phyloP scores from a whole-genome alignment of 208 protist species.

The Acanthamoeba castellanii region DNA sequence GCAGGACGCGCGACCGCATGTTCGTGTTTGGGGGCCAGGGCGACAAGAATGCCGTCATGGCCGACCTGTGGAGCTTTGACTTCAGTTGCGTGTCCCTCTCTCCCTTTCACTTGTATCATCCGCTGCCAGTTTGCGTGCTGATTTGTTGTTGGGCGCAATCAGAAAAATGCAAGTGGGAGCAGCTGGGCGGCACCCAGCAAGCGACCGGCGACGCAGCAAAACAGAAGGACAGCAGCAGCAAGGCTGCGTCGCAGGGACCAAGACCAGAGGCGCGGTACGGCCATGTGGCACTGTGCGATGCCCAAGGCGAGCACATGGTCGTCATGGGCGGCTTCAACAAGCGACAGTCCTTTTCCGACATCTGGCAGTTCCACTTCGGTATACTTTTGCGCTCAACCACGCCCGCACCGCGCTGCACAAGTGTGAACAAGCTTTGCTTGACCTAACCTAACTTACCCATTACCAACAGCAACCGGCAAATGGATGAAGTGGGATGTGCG shows the following conservation, averaged over 20 bases:
- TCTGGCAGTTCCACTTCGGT: conserved; percentile 55
- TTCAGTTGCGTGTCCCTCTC: background rate
- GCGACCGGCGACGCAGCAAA: background rate
- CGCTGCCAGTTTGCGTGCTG: background rate
- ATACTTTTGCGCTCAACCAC: background rate
- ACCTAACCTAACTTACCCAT: background rate
- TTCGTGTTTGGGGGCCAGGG: conserved; percentile 38
- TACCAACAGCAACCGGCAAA: background rate
- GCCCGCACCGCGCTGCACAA: background rate
- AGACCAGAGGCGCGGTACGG: background rate
- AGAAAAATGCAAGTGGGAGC: background rate
- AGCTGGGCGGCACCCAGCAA: background rate
- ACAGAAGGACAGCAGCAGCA: background rate
- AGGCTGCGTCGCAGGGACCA: background rate
- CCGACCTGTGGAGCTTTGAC: conserved; percentile 51
- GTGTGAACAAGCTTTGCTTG: background rate
- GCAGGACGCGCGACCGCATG: background rate
- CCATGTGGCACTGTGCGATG: background rate
- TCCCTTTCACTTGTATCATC: background rate
- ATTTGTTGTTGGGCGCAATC: background rate
- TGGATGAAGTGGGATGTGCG: conserved; percentile 21
- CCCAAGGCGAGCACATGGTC: background rate
- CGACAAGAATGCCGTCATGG: background rate
- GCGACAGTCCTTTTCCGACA: background rate
- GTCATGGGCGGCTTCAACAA: background rate